Base-by-base conservation (phyloP, 306 rosid genomes). In the Hippophae rhamnoides region DNA sequence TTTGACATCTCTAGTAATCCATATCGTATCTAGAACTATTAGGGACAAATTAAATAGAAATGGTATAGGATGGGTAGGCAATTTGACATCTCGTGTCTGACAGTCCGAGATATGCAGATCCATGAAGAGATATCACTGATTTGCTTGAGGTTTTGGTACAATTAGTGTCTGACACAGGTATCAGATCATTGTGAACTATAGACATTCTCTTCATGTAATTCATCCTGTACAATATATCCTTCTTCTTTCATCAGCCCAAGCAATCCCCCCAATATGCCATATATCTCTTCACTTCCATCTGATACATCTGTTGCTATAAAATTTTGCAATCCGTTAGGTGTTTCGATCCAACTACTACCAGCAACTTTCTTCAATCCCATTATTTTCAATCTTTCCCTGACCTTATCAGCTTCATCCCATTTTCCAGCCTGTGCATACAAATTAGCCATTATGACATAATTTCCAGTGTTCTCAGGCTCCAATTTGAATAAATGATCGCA, bases 391-490 rank as follows among this genome's bases (percentile, higher is more conserved):
- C 55, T 80, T 51, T 77, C 67, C 79, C 99, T 82, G 62, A 86
- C 74, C 74, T 58, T 45, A 55, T 75, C 77, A 61, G 97, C 90
- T 71, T 88, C 94, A 74, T 84, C 81, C 89, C 86, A 82, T 70
- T 89, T 86, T 68, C 93, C 85, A 46, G 81, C 84, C 57, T 70
- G 83, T 18, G 95, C 77, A 79, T 75, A 92, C 43, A 92, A 74
- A 67, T 88, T 92, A 12, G 96, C 94, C 99, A 92, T 88, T 45
- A 86, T 80, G 31, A 86, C 54, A 54, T 88, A 86, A 75, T 73
- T 92, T 73, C 94, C 94, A 5, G 93, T 78, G 69, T 80, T 84
- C 62, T 86, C 90, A 23, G 95, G 94, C 69, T 92, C 94, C 2
- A 84, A 80, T 62, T 78, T 74, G 67, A 82, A 73, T 67, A 87